Conservation (phyloP, 2,329 filamentous ascomycete genomes). For the Sclerotinia glacialis region DNA sequence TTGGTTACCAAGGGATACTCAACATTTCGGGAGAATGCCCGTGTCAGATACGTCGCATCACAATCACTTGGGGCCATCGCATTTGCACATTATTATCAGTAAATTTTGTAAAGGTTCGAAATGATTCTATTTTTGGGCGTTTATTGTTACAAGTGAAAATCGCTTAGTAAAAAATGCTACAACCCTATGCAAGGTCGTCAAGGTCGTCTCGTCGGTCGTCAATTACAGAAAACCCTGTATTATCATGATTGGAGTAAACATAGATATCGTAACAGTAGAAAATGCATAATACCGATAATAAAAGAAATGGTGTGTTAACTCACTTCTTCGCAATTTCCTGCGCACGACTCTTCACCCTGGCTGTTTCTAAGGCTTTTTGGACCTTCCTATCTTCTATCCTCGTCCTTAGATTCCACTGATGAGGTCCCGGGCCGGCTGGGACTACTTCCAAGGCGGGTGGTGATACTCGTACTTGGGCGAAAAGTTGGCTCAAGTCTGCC, state of each 20-base stretch:
- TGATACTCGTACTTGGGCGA: fast-evolving
- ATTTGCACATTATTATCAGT: neutral
- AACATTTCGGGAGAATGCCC: too few relatives aligned
- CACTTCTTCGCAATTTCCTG: neutral
- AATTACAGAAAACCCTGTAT: too few relatives aligned
- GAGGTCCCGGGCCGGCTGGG: too few relatives aligned
- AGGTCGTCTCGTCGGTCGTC: neutral
- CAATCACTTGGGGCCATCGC: neutral
- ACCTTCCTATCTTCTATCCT: neutral
- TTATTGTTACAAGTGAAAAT: too few relatives aligned
- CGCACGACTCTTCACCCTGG: neutral
- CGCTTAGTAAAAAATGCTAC: too few relatives aligned
- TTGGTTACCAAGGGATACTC: too few relatives aligned
- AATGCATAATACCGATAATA: neutral
- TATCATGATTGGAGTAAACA: too few relatives aligned
- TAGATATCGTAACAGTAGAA: too few relatives aligned
- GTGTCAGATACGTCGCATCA: neutral
- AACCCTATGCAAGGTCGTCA: neutral
- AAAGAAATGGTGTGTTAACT: neutral
- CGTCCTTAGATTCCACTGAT: too few relatives aligned
- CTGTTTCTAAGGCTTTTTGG: neutral
- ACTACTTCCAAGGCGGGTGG: neutral
- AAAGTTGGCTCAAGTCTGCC: neutral
- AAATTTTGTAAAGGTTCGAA: neutral
- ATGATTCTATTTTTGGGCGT: neutral